Base-by-base conservation (phyloP, 257 asterid species). In the Nicotiana benthamiana region DNA sequence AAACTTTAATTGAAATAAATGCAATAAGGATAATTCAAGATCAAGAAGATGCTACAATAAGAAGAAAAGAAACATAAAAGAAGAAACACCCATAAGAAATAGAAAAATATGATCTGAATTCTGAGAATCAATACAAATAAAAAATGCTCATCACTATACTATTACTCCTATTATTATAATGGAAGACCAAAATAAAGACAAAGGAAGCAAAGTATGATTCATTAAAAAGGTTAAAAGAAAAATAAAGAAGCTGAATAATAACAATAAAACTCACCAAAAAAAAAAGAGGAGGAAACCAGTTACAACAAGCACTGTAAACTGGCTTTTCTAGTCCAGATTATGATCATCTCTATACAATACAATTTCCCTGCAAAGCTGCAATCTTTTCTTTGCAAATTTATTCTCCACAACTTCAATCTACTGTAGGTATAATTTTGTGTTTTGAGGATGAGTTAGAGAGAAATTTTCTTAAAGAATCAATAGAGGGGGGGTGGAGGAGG, bases 401-500 rank as follows among this genome's bases (percentile, higher is more conserved):
- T 88, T 88, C 28, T 72, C 75, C 88, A 87, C 96, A 90, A 87
- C 87, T 84, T 84, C 75, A 84, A 82, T 83, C 84, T 57, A 24
- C 34, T 84, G 75, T 66, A 32, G 82, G 81, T 79, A 60, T 74
- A 81, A 56, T 68, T 62, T 56, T 84, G 87, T 83, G 79, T 64
- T 85, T 27, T 7, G 82, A 80, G 81, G 87, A 85, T 77, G 63
- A 84, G 88, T 84, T 83, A 82, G 92, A 87, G 84, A 40, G 90
- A 78, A 82, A 87, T 75, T 79, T 84, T 87, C 80, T 86, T 77
- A 91, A 92, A 88, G 92, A 94, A 90, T 93, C 90, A 93, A 88
- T 93, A 93, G 81, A 80, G 92, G 86, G 97, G 96, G 24, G 98
- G 98, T 36, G 98, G 98, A 0, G 98, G 98, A 18, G 98, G 98